Percentiles rank a stretch among this genome's conserved stretches.
Evolutionary conservation across 2,329 filamentous ascomycete genomes (phyloP).

Genomic region (Bipolaris cookei): DNA sequence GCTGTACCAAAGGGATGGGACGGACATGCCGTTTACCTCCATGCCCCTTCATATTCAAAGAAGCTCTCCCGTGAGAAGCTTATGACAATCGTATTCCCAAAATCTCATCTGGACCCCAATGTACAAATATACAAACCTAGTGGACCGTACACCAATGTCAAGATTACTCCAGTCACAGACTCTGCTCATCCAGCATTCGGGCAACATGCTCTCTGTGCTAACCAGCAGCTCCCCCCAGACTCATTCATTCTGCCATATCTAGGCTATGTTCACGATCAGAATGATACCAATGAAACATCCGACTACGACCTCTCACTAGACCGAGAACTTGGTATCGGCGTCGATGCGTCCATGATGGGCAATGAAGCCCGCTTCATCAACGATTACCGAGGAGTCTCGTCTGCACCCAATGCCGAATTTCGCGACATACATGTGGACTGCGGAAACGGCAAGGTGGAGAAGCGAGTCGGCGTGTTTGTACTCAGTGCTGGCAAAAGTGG

Average conservation of each 20-base stretch:
- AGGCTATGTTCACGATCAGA: constrained; percentile 56
- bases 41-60: constrained; percentile 41
- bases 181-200: constrained; percentile 56
- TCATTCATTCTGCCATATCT: constrained; percentile 59
- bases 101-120: constrained; percentile 23
- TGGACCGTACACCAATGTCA: constrained; percentile 48
- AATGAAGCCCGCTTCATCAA: constrained; percentile 62
- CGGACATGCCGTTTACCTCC: constrained; percentile 33
- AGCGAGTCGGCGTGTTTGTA: constrained; percentile 59
- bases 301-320: constrained; percentile 61
- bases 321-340: constrained; percentile 55
- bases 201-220: constrained; percentile 58
- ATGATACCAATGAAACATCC: constrained; percentile 51
- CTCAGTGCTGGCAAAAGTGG: constrained; percentile 57
- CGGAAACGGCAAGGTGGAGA: constrained; percentile 51
- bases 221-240: constrained; percentile 52
- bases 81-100: constrained; percentile 29
- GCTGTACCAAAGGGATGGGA: constrained; percentile 44
- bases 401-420: constrained; percentile 53
- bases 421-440: constrained; percentile 50
- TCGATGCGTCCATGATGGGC: constrained; percentile 57
- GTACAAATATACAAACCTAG: constrained; percentile 22
- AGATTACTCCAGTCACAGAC: constrained; percentile 51
- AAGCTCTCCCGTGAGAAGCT: constrained; percentile 33
- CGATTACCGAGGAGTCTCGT: constrained; percentile 58